phyloP scores from a whole-genome alignment of 2,329 filamentous ascomycete species.

The Gremmenia infestans region DNA sequence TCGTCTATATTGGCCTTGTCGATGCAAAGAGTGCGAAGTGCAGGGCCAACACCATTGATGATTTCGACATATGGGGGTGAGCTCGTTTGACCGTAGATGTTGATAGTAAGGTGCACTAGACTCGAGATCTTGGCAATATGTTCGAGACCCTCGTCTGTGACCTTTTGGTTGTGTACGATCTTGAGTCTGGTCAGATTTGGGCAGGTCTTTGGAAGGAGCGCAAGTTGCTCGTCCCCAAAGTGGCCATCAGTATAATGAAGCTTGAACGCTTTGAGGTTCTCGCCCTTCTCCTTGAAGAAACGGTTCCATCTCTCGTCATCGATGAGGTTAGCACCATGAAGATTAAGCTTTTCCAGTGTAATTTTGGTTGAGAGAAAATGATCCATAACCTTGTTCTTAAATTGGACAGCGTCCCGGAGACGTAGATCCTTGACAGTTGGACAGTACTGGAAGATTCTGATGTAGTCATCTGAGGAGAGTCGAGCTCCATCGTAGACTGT shows the following conservation, averaged over 20 bases:
- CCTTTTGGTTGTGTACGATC: constrained; percentile 71
- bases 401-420: constrained; percentile 80
- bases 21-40: constrained; percentile 73
- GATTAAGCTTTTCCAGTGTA: constrained; percentile 65
- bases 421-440: constrained; percentile 66
- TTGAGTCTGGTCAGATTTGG: constrained; percentile 71
- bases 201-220: constrained; percentile 57
- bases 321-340: constrained; percentile 81
- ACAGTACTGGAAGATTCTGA: constrained; percentile 73
- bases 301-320: constrained; percentile 70
- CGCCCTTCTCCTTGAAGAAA: constrained; percentile 62
- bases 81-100: constrained; percentile 52
- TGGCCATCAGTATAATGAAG: constrained; percentile 81
- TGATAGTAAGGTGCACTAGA: constrained; percentile 71
- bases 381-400: constrained; percentile 79
- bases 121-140: constrained; percentile 56
- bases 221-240: constrained; percentile 67
- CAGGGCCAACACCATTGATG: constrained; percentile 55
- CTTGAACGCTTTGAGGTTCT: constrained; percentile 61
- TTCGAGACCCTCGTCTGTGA: constrained; percentile 61
- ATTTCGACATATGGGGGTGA: constrained; percentile 55
- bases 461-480: constrained; percentile 70
- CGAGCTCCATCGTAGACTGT: constrained; percentile 56
- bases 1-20: constrained; percentile 66
- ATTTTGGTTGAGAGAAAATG: constrained; percentile 72